These are phyloP conservation scores for Hypholoma fasciculare DNA, from an alignment of 768 basidiomycete genomes.

Conservation along the genomic window DNA sequence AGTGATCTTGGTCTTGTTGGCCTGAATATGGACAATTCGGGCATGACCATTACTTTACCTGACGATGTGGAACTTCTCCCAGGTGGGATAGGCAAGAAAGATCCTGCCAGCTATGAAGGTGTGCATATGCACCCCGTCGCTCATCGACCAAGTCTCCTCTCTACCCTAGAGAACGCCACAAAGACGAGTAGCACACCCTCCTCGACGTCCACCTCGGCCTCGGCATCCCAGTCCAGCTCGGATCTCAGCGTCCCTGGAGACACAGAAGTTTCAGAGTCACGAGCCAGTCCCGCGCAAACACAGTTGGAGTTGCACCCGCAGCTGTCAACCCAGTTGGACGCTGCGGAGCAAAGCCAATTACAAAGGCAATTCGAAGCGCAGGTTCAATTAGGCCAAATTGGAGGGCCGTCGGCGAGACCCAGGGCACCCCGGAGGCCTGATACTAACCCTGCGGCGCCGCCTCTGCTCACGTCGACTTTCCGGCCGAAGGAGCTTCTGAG, in stretches of 20 bases:
- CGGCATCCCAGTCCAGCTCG: neutral
- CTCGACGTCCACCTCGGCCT: neutral
- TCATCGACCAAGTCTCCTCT: slow-evolving; percentile 23
- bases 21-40: neutral
- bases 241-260: neutral
- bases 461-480: slow-evolving; percentile 52
- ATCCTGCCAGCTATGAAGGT: slow-evolving; percentile 28
- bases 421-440: slow-evolving; percentile 16
- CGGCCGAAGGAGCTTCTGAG: slow-evolving; percentile 44
- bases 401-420: slow-evolving; percentile 6
- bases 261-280: neutral
- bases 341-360: neutral
- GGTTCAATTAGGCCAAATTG: neutral
- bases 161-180: neutral
- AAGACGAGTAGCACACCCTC: neutral
- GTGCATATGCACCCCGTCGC: slow-evolving; percentile 59
- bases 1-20: neutral
- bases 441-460: slow-evolving; percentile 27
- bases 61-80: neutral
- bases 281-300: neutral
- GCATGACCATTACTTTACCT: slow-evolving; percentile 1
- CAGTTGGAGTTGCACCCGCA: neutral
- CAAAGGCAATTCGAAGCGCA: neutral
- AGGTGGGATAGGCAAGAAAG: slow-evolving; percentile 7
- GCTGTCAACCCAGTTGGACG: neutral